Percentiles rank a stretch among this genome's conserved stretches.
Conservation (phyloP, 208 protist species). For the Angomonas ambiguus region DNA sequence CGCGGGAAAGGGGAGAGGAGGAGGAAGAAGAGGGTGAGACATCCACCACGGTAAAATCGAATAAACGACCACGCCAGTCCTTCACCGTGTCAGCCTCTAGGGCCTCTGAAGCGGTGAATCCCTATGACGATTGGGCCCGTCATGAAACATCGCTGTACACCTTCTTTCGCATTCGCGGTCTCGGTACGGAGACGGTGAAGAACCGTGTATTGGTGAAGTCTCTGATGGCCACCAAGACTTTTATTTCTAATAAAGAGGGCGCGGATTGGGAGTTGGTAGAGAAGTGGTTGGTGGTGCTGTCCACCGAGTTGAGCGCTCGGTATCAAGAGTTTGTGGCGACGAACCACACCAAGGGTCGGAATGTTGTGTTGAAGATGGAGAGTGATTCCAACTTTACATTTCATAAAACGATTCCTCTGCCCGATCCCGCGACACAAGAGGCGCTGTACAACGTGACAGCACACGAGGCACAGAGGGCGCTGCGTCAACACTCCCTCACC, state of each 20-base stretch:
- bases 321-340: conserved; percentile 41
- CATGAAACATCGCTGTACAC: conserved; percentile 17
- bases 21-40: conserved; percentile 1
- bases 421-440: conserved; percentile 21
- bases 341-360: conserved; percentile 29
- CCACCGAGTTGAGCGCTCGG: conserved; percentile 52
- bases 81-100: not conserved
- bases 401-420: conserved; percentile 28
- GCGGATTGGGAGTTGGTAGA: conserved; percentile 17
- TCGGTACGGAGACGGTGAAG: conserved; percentile 33
- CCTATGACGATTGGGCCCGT: not conserved
- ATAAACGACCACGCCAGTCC: not conserved
- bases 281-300: conserved; percentile 65
- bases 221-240: conserved; percentile 64
- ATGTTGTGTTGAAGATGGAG: conserved; percentile 47
- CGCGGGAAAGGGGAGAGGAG: conserved; percentile 14
- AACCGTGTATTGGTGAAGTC: conserved; percentile 35
- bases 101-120: not conserved
- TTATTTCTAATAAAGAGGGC: conserved; percentile 33
- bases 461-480: not conserved
- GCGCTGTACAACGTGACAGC: not conserved
- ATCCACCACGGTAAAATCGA: not conserved
- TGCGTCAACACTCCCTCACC: not conserved
- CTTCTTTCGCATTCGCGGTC: conserved; percentile 51
- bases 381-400: conserved; percentile 14